These are phyloP conservation scores for Fusarium beomiforme DNA, from an alignment of 2,329 filamentous ascomycete genomes.

Conservation along the genomic window DNA sequence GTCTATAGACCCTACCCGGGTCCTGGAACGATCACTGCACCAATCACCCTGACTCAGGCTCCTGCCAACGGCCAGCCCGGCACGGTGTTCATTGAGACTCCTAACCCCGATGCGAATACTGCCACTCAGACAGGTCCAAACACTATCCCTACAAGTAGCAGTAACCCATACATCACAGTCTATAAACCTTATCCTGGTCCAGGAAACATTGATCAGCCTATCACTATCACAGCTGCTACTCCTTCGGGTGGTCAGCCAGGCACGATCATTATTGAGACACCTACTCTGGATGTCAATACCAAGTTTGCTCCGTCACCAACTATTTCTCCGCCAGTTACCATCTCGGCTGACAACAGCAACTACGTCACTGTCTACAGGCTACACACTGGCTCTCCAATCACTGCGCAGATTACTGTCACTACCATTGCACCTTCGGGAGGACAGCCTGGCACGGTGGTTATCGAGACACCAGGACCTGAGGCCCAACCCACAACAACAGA, in stretches of 20 bases:
- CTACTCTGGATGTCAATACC: slow-evolving; percentile 17
- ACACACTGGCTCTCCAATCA: slow-evolving; percentile 21
- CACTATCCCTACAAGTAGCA: slow-evolving; percentile 14
- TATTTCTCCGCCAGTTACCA: slow-evolving; percentile 4
- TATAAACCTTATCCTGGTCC: slow-evolving; percentile 29
- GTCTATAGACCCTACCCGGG: slow-evolving; percentile 31
- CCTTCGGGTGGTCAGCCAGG: slow-evolving; percentile 20
- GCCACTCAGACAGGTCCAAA: slow-evolving; percentile 16
- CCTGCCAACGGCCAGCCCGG: slow-evolving; percentile 30
- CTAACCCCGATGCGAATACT: slow-evolving; percentile 18
- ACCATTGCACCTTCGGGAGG: slow-evolving; percentile 30
- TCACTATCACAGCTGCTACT: slow-evolving; percentile 25
- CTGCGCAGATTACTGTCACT: slow-evolving; percentile 29
- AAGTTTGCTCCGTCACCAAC: slow-evolving; percentile 18
- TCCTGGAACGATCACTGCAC: slow-evolving; percentile 24
- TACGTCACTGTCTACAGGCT: slow-evolving; percentile 31
- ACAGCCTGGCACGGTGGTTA: slow-evolving; percentile 30
- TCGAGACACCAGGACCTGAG: slow-evolving; percentile 24
- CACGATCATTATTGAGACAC: slow-evolving; percentile 31
- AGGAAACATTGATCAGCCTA: slow-evolving; percentile 25
- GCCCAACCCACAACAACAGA: background rate
- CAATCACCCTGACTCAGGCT: slow-evolving; percentile 27
- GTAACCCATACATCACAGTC: slow-evolving; percentile 27
- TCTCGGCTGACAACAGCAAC: background rate
- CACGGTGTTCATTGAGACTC: slow-evolving; percentile 30